A percentile compares a stretch with the other conserved stretches of the same genome.
Conservation (phyloP, 2,329 filamentous ascomycete genomes). For the Apiospora aurea region DNA sequence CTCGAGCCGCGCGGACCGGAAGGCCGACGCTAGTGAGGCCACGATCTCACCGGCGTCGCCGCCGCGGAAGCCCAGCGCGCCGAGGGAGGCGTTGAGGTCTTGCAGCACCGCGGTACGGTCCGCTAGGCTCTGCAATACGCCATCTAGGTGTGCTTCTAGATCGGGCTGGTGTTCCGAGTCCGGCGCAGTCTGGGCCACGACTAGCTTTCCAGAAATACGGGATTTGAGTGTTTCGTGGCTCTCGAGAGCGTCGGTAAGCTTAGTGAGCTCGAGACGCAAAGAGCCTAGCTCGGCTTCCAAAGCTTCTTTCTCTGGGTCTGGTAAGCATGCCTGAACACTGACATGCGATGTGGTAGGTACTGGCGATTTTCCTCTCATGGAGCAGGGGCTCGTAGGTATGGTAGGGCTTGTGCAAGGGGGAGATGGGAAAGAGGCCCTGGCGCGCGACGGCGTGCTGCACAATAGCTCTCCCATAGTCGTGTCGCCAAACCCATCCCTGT, state of each 20-base stretch:
- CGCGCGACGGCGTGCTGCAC: conserved; percentile 58
- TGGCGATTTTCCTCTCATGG: conserved; percentile 31
- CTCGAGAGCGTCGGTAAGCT: conserved; percentile 55
- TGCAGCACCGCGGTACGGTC: conserved; percentile 57
- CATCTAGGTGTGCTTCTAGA: conserved; percentile 52
- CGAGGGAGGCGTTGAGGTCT: conserved; percentile 54
- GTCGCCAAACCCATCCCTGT: conserved; percentile 54
- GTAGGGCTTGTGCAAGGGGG: conserved; percentile 60
- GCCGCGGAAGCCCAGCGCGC: conserved; percentile 58
- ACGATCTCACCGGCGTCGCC: conserved; percentile 57
- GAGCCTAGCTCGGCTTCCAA: conserved; percentile 57
- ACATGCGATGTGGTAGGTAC: conserved; percentile 39
- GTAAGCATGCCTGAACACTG: conserved; percentile 50
- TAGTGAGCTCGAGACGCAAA: conserved; percentile 55
- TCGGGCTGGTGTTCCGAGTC: conserved; percentile 32
- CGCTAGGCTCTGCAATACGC: conserved; percentile 53
- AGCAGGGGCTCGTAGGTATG: conserved; percentile 47
- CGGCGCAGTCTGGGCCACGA: conserved; percentile 29
- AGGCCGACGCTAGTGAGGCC: conserved; percentile 53
- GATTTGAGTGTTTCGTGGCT: conserved; percentile 52
- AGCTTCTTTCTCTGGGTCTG: conserved; percentile 50
- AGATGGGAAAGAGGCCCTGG: conserved; percentile 56
- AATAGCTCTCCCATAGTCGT: conserved; percentile 57
- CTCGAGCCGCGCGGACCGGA: conserved; percentile 65
- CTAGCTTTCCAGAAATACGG: conserved; percentile 37